phyloP scores from a whole-genome alignment of 2,329 filamentous ascomycete species.

The Ophiostoma piceae region DNA sequence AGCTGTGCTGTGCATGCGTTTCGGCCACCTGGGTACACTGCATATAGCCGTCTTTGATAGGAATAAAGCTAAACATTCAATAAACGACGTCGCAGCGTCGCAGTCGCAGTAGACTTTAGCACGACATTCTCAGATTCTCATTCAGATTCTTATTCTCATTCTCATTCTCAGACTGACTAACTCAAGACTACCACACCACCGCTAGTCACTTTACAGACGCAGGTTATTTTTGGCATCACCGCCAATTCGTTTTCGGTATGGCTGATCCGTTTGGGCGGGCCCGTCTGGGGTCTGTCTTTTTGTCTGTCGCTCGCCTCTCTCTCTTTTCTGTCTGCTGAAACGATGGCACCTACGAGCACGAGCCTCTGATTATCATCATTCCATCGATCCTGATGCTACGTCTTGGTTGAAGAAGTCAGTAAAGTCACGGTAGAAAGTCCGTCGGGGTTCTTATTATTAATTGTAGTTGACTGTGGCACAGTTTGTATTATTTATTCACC shows the following conservation, averaged over 20 bases:
- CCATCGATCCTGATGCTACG: conserved; percentile 8
- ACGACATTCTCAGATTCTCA: not conserved
- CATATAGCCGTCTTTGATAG: not conserved
- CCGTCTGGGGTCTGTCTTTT: conserved; percentile 13
- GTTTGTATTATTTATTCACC: not conserved
- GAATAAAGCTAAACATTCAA: not conserved
- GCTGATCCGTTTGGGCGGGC: conserved; percentile 19
- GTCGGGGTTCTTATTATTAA: not conserved
- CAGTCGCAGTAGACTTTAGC: not conserved
- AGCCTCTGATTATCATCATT: conserved; percentile 8
- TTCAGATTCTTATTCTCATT: no score
- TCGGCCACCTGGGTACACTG: not conserved
- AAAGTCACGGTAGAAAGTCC: not conserved
- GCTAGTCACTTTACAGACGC: not conserved
- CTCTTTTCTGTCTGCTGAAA: conserved; percentile 6
- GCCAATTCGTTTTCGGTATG: conserved; percentile 19
- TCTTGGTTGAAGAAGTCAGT: not conserved
- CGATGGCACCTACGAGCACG: conserved; percentile 8
- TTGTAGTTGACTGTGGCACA: not conserved
- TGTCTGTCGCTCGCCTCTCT: conserved; percentile 4
- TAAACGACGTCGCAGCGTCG: not conserved
- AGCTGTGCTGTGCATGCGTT: not conserved
- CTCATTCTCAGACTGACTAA: not conserved
- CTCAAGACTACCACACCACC: not conserved
- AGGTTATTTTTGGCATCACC: conserved; percentile 27